Evolutionary conservation across 768 basidiomycete genomes (phyloP), one percentile per base, ranked within the genome.

Genomic region (Hygrophoropsis aurantiaca): DNA sequence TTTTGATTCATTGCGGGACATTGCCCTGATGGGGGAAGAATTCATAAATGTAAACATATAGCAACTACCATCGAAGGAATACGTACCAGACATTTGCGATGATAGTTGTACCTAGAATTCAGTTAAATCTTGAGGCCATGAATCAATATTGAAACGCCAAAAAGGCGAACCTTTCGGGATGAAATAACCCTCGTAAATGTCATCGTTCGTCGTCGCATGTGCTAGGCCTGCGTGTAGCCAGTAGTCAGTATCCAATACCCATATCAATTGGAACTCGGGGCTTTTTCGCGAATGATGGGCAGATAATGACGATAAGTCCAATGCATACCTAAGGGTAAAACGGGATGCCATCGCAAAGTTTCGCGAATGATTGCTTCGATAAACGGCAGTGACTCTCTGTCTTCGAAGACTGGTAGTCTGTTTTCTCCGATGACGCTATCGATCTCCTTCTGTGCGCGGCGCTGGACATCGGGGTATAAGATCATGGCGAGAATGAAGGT

Each of bases 161-260:
- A 21, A 5, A 5, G 15, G 57, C 61, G 5, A 13, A 62, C 82
- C 82, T 57, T 73, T 70, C 1, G 82, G 82, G 42, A 85, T 84
- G 18, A 77, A 61, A 50, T 78, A 78, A n/a, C 74, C 72, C 23
- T 64, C 57, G 44, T 77, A 78, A 11, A 68, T 47, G 32, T 78
- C 77, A 36, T 72, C 66, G 20, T 58, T 57, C 1, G 71, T 72
- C 6, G 64, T 45, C 1, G 58, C 53, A 36, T 71, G 72, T 2
- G 70, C 64, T 16, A 71, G 40, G 13, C 63, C 68, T 62, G 43
- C 11, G 32, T 20, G 27, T 13, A 45, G 23, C 37, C 20, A 27
- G 26, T 20, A 35, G 11, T 3, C 20, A 34, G 16, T 23, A 2
- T 19, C 15, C 15, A 7, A 5, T 11, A 30, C 6, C 11, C 7